Evolutionary conservation across 169 alveolate species (phyloP), one percentile per base, ranked within the genome.

Genomic region (Cryptosporidium felis): DNA sequence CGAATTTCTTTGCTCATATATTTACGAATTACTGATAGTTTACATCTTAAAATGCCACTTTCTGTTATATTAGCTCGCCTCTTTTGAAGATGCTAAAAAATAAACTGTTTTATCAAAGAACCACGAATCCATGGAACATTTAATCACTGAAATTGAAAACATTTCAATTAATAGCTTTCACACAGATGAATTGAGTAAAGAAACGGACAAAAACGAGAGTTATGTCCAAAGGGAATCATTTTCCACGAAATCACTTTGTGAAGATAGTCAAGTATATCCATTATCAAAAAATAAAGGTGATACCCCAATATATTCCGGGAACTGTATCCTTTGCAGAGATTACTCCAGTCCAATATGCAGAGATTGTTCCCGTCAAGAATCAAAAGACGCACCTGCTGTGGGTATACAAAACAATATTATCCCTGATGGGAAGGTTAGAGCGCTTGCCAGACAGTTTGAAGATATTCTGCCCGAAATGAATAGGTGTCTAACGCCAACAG

Each of bases 371-470:
- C 51, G 36, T 16, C 30, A 61, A 9, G 44, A 8, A 38, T 18
- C 58, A 61, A 61, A 40, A 10, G 6, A 10, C 40, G 34, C n/a
- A n/a, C n/a, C n/a, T n/a, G n/a, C n/a, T n/a, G n/a, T n/a, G n/a
- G n/a, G n/a, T n/a, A n/a, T n/a, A 3, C 28, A 51, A 5, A 42
- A 49, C 38, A 53, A 49, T 53, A 74, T 74, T 5, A 58, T 74
- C 5, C 85, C 85, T 21, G 61, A 74, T 53, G 85, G 85, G 18
- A 74, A 74, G 41, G 85, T 74, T 21, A 74, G 56, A 74, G 85
- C 85, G 5, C 67, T 74, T 2, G 85, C 85, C 18, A 74, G 18
- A 38, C 85, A 53, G 58, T 74, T 74, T 53, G 85, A 74, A 23
- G 40, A 49, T 26, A 53, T 49, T 32, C 32, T 53, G 0, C 85